Conservation (phyloP, 768 basidiomycete species). For the Tremella yokohamensis region DNA sequence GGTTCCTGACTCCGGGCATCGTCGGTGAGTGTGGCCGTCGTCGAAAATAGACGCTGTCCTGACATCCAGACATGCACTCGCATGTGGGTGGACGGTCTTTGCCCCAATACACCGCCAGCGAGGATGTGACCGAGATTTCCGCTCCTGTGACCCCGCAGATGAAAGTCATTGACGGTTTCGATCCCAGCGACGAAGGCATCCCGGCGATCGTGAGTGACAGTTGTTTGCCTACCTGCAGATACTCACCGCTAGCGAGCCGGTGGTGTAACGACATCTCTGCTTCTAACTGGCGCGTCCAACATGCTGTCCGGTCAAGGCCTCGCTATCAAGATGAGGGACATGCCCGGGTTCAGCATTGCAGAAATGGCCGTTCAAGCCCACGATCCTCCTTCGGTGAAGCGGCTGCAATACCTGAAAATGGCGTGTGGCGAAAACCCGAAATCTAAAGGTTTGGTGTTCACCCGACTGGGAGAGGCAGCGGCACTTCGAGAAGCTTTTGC, state of each 20-base stretch:
- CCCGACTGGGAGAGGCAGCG: neutral
- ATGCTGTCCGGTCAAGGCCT: slow-evolving; percentile 1
- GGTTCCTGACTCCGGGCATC: neutral
- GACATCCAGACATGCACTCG: neutral
- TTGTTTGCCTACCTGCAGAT: neutral
- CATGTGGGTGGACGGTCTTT: neutral
- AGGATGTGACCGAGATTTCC: neutral
- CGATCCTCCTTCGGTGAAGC: neutral
- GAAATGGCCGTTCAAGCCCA: neutral
- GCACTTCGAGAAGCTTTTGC: slow-evolving; percentile 65
- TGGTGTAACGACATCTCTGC: neutral
- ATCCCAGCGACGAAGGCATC: neutral
- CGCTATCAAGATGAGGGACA: neutral
- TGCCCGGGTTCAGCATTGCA: slow-evolving; percentile 2
- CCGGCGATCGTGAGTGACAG: neutral
- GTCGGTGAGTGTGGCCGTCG: neutral
- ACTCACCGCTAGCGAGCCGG: slow-evolving; percentile 2
- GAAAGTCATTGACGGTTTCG: neutral
- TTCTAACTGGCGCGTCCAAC: neutral
- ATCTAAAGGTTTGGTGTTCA: neutral
- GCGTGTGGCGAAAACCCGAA: slow-evolving; percentile 3
- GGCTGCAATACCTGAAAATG: neutral
- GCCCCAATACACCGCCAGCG: neutral
- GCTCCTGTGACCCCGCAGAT: neutral
- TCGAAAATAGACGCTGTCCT: neutral